Base-by-base conservation (phyloP, 768 basidiomycete genomes). In the Hygrophoropsis aurantiaca region DNA sequence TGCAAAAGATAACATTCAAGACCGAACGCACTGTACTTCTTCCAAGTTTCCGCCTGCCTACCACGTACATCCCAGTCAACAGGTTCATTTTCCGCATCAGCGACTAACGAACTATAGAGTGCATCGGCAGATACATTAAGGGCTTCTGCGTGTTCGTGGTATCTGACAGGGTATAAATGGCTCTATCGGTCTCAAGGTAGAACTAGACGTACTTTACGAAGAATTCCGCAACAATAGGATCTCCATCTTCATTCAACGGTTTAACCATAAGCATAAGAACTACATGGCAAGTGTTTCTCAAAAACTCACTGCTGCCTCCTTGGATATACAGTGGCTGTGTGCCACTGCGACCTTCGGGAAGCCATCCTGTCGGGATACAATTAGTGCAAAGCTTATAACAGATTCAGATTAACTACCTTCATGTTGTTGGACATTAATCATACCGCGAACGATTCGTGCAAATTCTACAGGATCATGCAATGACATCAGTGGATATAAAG, bases 371-470 rank as follows among this genome's bases (percentile, higher is more conserved):
- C 9, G n/a, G 37, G 10, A 20, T 15, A 32, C 16, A 38, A 30
- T 6, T 7, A 30, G 7, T 7, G 13, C 13, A 30, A 30, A 7
- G 7, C 27, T 7, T 6, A 6, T 30, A 30, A 13, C 7, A 13
- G 27, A 30, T 30, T 13, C 27, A 30, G 48, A 6, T 30, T 3
- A 15, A 41, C 13, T 42, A 77, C 81, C 83, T 75, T 85, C 82
- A 44, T 84, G 72, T 54, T 77, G 74, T 56, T 84, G 81, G 23
- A 85, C 82, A 56, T 85, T 76, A 46, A 85, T 77, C 80, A 84
- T 79, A 0, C 79, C 82, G 2, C 82, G 69, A 2, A 84, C 81
- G 37, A 84, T 82, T 11, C 69, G 68, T 1, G 83, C 72, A 55
- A 82, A 84, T 9, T 73, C 78, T 33, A 66, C 68, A 0, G 82